A percentile compares a stretch with the other conserved stretches of the same genome.
Conservation (phyloP, 805 yeast genomes). For the Candida morakotiae region DNA sequence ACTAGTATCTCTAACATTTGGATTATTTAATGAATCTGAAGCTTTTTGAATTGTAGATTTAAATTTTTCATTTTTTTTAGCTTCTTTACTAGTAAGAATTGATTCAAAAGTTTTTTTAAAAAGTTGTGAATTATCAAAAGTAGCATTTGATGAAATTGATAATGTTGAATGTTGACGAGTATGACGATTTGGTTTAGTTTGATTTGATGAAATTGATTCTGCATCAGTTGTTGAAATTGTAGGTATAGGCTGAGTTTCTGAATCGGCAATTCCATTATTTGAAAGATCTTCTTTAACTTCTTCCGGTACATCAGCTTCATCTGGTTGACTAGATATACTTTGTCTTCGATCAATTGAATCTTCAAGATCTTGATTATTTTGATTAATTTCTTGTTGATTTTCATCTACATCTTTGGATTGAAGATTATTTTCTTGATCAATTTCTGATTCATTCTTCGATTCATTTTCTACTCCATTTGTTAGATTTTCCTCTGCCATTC, state of each 20-base stretch:
- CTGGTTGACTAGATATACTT: not conserved
- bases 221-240: slow-evolving; percentile 6
- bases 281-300: slow-evolving; percentile 3
- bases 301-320: not conserved
- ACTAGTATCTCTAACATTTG: slow-evolving; percentile 40
- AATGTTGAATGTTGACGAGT: slow-evolving; percentile 13
- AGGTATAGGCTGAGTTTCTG: not conserved
- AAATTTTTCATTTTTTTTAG: slow-evolving; percentile 45
- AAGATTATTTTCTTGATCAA: not conserved
- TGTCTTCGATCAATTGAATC: not conserved
- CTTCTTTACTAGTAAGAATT: slow-evolving; percentile 58
- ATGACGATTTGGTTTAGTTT: slow-evolving; percentile 2
- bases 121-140: slow-evolving; percentile 20
- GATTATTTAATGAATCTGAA: slow-evolving; percentile 36
- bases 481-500: not conserved
- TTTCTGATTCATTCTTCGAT: not conserved
- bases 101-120: slow-evolving; percentile 56
- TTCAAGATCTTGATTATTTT: too few species aligned
- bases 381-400: too few species aligned
- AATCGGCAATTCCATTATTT: slow-evolving; percentile 2
- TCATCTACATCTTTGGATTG: not conserved
- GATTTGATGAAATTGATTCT: not conserved
- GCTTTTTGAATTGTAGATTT: slow-evolving; percentile 36
- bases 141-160: slow-evolving; percentile 15
- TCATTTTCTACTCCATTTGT: not conserved